Conservation (phyloP, 2,329 filamentous ascomycete species). For the Colletotrichum sp. region DNA sequence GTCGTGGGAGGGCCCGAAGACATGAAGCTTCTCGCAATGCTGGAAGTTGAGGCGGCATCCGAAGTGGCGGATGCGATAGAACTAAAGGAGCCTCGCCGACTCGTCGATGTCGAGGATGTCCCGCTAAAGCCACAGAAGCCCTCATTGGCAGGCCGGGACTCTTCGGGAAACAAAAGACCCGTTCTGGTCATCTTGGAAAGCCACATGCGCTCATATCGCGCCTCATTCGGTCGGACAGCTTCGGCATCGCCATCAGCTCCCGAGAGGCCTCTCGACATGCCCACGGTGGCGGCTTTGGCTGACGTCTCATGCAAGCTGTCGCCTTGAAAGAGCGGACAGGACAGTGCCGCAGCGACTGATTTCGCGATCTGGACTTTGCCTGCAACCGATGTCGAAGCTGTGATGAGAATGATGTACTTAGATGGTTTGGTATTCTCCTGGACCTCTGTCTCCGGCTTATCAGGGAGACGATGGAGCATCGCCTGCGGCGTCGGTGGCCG, state of each 20-base stretch:
- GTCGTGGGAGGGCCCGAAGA: neutral
- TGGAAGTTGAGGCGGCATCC: neutral
- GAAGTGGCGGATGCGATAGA: constrained; percentile 21
- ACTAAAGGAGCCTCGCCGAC: constrained; percentile 27
- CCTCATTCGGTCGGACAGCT: constrained; percentile 23
- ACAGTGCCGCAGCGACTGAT: constrained; percentile 27
- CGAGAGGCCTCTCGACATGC: neutral
- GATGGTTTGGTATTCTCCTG: constrained; percentile 11
- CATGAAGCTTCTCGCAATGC: neutral
- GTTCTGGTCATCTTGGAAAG: constrained; percentile 35
- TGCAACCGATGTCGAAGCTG: constrained; percentile 27
- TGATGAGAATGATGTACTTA: constrained; percentile 32
- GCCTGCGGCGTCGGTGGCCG: neutral
- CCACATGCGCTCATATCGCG: constrained; percentile 35
- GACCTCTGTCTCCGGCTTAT: constrained; percentile 20
- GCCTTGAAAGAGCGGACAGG: constrained; percentile 30
- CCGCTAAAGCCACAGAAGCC: constrained; percentile 35
- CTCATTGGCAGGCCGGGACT: constrained; percentile 31
- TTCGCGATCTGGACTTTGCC: constrained; percentile 33
- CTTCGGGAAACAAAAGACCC: constrained; percentile 33
- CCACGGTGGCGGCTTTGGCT: constrained; percentile 31
- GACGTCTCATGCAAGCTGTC: constrained; percentile 33
- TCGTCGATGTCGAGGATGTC: constrained; percentile 26
- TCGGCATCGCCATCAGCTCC: neutral
- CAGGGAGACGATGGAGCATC: constrained; percentile 27